Percentiles rank a stretch among this genome's conserved stretches.
phyloP scores from a whole-genome alignment of 1,284 basidiomycete species.

The Ustilago crameri region DNA sequence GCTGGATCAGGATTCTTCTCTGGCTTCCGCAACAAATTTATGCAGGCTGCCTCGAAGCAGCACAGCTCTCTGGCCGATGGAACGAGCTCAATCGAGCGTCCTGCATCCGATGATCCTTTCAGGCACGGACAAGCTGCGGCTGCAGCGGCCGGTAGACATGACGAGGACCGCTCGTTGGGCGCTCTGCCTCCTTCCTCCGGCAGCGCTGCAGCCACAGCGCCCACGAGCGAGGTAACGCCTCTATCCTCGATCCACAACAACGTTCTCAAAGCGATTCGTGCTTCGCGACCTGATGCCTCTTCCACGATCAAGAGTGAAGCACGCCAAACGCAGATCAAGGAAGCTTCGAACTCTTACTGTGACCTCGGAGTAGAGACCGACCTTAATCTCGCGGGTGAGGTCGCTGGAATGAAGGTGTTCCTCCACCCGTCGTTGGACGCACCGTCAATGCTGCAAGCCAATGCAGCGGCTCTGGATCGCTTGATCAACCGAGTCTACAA shows the following conservation, averaged over 20 bases:
- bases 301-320: slow-evolving; percentile 66
- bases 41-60: slow-evolving; percentile 25
- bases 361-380: slow-evolving; percentile 67
- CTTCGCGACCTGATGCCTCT: slow-evolving; percentile 68
- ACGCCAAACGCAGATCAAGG: slow-evolving; percentile 67
- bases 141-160: slow-evolving; percentile 35
- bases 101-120: slow-evolving; percentile 13
- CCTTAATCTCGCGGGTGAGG: slow-evolving; percentile 67
- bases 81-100: slow-evolving; percentile 55
- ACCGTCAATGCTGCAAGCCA: slow-evolving; percentile 56
- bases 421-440: slow-evolving; percentile 61
- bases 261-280: slow-evolving; percentile 67
- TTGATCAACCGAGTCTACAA: slow-evolving; percentile 65
- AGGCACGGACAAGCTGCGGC: slow-evolving; percentile 13
- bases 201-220: slow-evolving; percentile 34
- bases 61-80: slow-evolving; percentile 58
- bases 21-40: slow-evolving; percentile 44
- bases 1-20: slow-evolving; percentile 47
- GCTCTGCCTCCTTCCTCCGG: slow-evolving; percentile 5
- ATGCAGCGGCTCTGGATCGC: slow-evolving; percentile 64
- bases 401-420: slow-evolving; percentile 68
- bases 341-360: slow-evolving; percentile 68
- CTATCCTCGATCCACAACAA: slow-evolving; percentile 66
- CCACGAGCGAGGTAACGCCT: slow-evolving; percentile 60
- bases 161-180: slow-evolving; percentile 30